phyloP scores from a whole-genome alignment of 2,329 filamentous ascomycete species.

The Fusarium longipes region DNA sequence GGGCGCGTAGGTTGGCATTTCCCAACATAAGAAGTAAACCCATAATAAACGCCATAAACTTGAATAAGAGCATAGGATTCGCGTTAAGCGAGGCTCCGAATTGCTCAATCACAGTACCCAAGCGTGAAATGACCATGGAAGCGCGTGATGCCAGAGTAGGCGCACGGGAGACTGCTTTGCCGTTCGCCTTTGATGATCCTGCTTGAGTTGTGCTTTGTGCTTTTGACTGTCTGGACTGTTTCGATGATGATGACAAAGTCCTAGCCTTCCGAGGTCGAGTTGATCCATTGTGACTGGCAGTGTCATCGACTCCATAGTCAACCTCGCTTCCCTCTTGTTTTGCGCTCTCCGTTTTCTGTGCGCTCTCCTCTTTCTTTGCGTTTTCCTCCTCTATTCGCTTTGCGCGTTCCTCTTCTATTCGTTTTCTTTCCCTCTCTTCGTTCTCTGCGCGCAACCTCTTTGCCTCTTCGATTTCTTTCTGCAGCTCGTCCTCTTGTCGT shows the following conservation, averaged over 20 bases:
- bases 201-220: conserved; percentile 34
- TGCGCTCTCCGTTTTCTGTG: conserved; percentile 66
- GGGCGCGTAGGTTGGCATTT: conserved; percentile 78
- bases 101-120: conserved; percentile 63
- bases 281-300: conserved; percentile 54
- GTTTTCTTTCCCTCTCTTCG: conserved; percentile 64
- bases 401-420: conserved; percentile 65
- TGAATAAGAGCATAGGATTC: conserved; percentile 68
- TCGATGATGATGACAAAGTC: conserved; percentile 51
- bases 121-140: conserved; percentile 63
- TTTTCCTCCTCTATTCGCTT: conserved; percentile 65
- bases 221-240: conserved; percentile 44
- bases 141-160: conserved; percentile 61
- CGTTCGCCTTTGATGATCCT: conserved; percentile 38
- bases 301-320: conserved; percentile 75
- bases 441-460: conserved; percentile 67
- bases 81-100: conserved; percentile 62
- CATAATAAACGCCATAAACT: conserved; percentile 80
- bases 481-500: conserved; percentile 67
- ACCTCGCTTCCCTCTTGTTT: conserved; percentile 67
- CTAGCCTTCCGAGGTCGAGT: conserved; percentile 49
- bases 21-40: conserved; percentile 82
- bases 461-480: conserved; percentile 67
- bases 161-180: conserved; percentile 45
- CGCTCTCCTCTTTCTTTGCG: conserved; percentile 69